Percentiles rank a stretch among this genome's conserved stretches.
phyloP scores from a whole-genome alignment of 805 yeast genomes.

The Candida ortonii region DNA sequence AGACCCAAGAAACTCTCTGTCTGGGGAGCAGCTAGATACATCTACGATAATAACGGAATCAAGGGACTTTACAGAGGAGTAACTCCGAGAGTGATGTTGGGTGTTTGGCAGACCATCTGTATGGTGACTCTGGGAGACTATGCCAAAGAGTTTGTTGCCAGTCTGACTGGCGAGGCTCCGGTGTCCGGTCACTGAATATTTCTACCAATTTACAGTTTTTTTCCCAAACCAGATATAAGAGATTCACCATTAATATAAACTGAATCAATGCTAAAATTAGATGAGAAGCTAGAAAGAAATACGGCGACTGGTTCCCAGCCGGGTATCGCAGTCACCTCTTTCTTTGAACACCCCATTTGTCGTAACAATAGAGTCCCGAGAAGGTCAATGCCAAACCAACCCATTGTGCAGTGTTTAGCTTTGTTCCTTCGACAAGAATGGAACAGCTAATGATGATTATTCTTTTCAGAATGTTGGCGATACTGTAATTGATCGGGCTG shows the following conservation, averaged over 20 bases:
- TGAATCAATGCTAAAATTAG: not conserved
- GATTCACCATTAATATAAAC: constrained; percentile 2
- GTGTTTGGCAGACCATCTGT: constrained; percentile 97
- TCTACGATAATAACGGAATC: constrained; percentile 77
- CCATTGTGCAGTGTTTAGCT: constrained; percentile 39
- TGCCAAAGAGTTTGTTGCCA: constrained; percentile 68
- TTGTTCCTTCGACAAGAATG: constrained; percentile 57
- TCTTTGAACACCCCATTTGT: constrained; percentile 56
- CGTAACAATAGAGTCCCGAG: constrained; percentile 66
- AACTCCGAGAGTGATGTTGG: constrained; percentile 93
- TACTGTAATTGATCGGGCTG: constrained; percentile 74
- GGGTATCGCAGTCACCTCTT: constrained; percentile 12
- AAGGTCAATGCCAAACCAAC: constrained; percentile 56
- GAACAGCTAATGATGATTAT: constrained; percentile 68
- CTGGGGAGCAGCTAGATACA: constrained; percentile 71
- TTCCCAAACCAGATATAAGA: not conserved
- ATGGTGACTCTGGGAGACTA: constrained; percentile 98
- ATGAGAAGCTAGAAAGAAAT: not conserved
- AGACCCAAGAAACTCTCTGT: constrained; percentile 91
- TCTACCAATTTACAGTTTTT: not conserved
- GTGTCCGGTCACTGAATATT: constrained; percentile 23
- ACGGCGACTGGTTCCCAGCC: too few relatives aligned
- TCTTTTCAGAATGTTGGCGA: constrained; percentile 74
- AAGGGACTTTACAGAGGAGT: constrained; percentile 95
- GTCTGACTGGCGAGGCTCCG: constrained; percentile 58